Percentiles rank a stretch among this genome's conserved stretches.
phyloP scores from a whole-genome alignment of 1,284 basidiomycete species.

The Rhodotorula sp. region DNA sequence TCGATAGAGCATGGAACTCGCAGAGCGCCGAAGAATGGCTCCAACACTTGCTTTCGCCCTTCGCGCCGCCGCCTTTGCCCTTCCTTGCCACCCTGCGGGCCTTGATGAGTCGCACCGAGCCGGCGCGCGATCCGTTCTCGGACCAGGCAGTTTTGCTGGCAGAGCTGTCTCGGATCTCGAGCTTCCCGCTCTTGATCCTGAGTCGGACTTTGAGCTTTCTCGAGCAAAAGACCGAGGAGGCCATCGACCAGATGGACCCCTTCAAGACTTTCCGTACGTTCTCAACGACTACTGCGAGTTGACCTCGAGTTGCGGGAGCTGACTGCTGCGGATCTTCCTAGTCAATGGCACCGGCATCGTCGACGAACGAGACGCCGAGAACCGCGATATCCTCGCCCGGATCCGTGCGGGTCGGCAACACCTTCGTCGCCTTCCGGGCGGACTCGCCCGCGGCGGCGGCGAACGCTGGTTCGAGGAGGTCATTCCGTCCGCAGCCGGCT shows the following conservation, averaged over 20 bases:
- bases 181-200: slow-evolving; percentile 35
- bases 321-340: neutral
- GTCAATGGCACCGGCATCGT: slow-evolving; percentile 27
- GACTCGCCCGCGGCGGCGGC: slow-evolving; percentile 31
- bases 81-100: slow-evolving; percentile 34
- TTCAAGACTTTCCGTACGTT: slow-evolving; percentile 24
- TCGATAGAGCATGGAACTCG: slow-evolving; percentile 32
- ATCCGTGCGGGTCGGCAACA: slow-evolving; percentile 26
- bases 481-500: slow-evolving; percentile 5
- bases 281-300: neutral
- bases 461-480: slow-evolving; percentile 33
- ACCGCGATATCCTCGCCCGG: slow-evolving; percentile 24
- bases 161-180: slow-evolving; percentile 20
- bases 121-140: slow-evolving; percentile 16
- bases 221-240: slow-evolving; percentile 38
- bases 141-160: slow-evolving; percentile 24
- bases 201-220: slow-evolving; percentile 31
- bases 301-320: neutral
- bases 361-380: slow-evolving; percentile 29
- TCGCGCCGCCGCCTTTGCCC: slow-evolving; percentile 1
- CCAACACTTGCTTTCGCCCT: neutral
- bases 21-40: slow-evolving; percentile 25
- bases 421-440: slow-evolving; percentile 30
- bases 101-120: slow-evolving; percentile 16
- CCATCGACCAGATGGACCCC: slow-evolving; percentile 30